Conservation (phyloP, 495 filamentous ascomycete species). For the Penicilliopsis zonata region DNA sequence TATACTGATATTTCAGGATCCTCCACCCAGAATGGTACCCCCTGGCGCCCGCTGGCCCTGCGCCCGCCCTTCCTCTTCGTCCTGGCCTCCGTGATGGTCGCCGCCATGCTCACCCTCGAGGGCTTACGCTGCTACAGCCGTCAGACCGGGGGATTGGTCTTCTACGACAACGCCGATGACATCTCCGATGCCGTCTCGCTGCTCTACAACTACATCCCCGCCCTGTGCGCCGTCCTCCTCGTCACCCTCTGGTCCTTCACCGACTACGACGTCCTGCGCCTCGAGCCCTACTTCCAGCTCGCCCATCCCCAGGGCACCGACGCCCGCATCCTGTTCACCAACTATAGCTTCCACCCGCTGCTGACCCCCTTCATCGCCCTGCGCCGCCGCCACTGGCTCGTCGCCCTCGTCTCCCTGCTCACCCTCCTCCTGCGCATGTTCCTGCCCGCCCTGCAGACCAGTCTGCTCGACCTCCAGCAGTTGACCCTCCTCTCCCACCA, state of each 20-base stretch:
- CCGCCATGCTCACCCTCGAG: constrained; percentile 18
- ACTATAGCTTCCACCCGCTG: constrained; percentile 32
- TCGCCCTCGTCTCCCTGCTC: constrained; percentile 21
- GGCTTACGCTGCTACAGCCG: constrained; percentile 22
- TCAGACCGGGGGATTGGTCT: constrained; percentile 18
- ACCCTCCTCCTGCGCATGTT: constrained; percentile 26
- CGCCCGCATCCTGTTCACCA: constrained; percentile 27
- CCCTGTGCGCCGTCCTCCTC: constrained; percentile 22
- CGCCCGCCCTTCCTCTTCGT: constrained; percentile 20
- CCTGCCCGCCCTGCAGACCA: constrained; percentile 24
- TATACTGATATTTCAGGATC: too few relatives aligned
- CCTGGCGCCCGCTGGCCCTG: constrained; percentile 27
- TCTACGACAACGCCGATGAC: constrained; percentile 21
- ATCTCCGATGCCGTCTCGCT: constrained; percentile 22
- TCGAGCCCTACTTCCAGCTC: constrained; percentile 31
- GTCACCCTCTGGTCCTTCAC: constrained; percentile 27
- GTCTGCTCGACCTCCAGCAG: constrained; percentile 23
- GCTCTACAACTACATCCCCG: constrained; percentile 28
- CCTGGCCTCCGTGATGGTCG: constrained; percentile 12
- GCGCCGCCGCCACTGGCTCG: constrained; percentile 25
- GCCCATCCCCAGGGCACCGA: constrained; percentile 23
- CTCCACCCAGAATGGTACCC: too few relatives aligned
- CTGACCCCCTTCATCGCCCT: constrained; percentile 25
- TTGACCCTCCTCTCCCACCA: constrained; percentile 12
- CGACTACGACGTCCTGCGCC: constrained; percentile 30